These are phyloP conservation scores for Trametes hirsuta DNA, from an alignment of 1,284 basidiomycete genomes.

Conservation along the genomic window DNA sequence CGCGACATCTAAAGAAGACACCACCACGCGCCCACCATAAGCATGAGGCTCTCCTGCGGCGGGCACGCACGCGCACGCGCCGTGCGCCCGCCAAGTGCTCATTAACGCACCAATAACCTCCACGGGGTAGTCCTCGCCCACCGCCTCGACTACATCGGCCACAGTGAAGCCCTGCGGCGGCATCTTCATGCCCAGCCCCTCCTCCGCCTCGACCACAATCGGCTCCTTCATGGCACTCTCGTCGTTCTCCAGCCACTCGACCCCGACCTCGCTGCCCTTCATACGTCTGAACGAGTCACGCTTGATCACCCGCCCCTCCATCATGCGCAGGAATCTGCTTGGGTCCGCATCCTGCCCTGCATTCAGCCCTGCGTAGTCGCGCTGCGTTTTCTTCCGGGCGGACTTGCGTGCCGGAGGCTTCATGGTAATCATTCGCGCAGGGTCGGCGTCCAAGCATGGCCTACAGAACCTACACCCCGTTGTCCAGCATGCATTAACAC, in stretches of 20 bases:
- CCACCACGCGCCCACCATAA: background rate
- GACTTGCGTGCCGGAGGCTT: slow-evolving; percentile 81
- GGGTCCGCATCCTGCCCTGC: slow-evolving; percentile 64
- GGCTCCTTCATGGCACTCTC: slow-evolving; percentile 75
- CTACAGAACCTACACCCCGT: slow-evolving; percentile 66
- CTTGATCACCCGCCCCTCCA: slow-evolving; percentile 66
- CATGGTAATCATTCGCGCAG: slow-evolving; percentile 66
- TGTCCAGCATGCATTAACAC: background rate
- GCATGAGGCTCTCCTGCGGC: slow-evolving; percentile 3
- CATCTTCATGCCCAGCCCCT: slow-evolving; percentile 87
- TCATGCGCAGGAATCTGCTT: slow-evolving; percentile 66
- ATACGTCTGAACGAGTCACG: slow-evolving; percentile 67
- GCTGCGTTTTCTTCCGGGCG: slow-evolving; percentile 66
- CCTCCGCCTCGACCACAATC: slow-evolving; percentile 72
- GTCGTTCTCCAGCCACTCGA: slow-evolving; percentile 75
- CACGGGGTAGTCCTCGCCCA: slow-evolving; percentile 79
- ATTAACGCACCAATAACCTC: slow-evolving; percentile 83
- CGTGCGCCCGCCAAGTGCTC: slow-evolving; percentile 3
- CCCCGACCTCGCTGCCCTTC: slow-evolving; percentile 63
- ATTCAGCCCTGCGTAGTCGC: slow-evolving; percentile 75
- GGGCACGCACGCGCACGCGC: background rate
- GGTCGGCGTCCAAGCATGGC: slow-evolving; percentile 59
- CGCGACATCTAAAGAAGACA: slow-evolving; percentile 65
- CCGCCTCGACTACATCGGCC: slow-evolving; percentile 76
- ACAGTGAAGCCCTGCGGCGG: slow-evolving; percentile 71